phyloP scores from a whole-genome alignment of 1,139 yeast genomes.

The Blastobotrys arbuscula region DNA sequence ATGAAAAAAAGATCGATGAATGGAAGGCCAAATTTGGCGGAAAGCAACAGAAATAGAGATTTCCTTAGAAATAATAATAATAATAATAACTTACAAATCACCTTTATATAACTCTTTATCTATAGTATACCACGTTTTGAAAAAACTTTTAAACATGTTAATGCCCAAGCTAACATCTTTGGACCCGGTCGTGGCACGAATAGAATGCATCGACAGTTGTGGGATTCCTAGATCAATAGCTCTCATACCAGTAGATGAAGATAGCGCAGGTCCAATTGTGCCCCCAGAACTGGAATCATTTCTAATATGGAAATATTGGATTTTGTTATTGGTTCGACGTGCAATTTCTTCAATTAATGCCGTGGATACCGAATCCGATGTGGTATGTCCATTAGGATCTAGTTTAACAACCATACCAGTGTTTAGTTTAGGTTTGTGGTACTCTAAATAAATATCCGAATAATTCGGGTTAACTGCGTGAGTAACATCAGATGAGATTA shows the following conservation, averaged over 20 bases:
- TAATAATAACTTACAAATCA: conserved; percentile 4
- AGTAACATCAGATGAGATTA: conserved; percentile 86
- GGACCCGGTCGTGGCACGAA: conserved; percentile 68
- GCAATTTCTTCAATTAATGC: conserved; percentile 58
- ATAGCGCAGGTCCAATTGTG: conserved; percentile 69
- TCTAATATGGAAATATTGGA: conserved; percentile 51
- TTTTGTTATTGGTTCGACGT: conserved; percentile 44
- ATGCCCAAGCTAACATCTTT: conserved; percentile 65
- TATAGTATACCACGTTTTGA: conserved; percentile 46
- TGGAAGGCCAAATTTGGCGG: conserved; percentile 88
- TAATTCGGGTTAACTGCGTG: conserved; percentile 95
- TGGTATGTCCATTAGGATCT: conserved; percentile 66
- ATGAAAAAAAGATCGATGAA: conserved; percentile 76
- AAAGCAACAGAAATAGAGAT: conserved; percentile 5
- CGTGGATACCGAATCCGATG: conserved; percentile 61
- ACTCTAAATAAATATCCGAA: conserved; percentile 50
- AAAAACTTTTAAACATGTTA: conserved; percentile 59
- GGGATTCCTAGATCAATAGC: conserved; percentile 75
- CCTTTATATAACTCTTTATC: conserved; percentile 13
- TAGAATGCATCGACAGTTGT: conserved; percentile 76
- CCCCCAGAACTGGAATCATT: conserved; percentile 74
- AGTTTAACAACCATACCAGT: conserved; percentile 60
- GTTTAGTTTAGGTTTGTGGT: conserved; percentile 69
- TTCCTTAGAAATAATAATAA: neutral
- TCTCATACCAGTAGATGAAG: conserved; percentile 63